Base-by-base conservation (phyloP, 306 rosid species). In the Casuarina cunninghamiana region DNA sequence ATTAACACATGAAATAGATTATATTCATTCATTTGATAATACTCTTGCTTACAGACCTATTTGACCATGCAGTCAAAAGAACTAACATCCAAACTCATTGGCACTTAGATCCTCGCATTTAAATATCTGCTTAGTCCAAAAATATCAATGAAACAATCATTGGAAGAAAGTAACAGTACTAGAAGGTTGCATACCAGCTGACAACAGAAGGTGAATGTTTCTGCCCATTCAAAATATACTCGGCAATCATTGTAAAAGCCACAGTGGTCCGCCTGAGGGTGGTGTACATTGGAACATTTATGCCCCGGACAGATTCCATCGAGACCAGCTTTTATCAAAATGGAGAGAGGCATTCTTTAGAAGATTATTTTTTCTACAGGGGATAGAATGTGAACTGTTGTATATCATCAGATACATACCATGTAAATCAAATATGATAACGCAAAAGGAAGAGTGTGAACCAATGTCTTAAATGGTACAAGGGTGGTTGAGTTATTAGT, bases 201-300 rank as follows among this genome's bases (percentile, higher is more conserved):
- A 91, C 55, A 79, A 87, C 92, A 62, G 62, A 75, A 73, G 49
- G 78, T 43, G 97, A 88, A 79, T 91, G 93, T 50, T 41, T 88
- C 75, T 79, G 75, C 32, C 91, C 88, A 5, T 85, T 84, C 39
- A 89, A 54, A 77, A 89, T n/a, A 79, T 88, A 85, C 84, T 91
- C 94, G 79, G 84, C 79, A 15, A 86, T 37, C 97, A 89, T 85
- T 13, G 97, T 89, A 76, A 89, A 89, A 61, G 89, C 94, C 62
- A 91, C 84, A 0, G 82, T 86, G 6, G 94, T 89, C 77, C 94
- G 83, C 79, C 97, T 83, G 6, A 91, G 97, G 43, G 94, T 88
- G 44, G 94, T 88, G 73, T 91, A 89, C 93, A 89, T 91, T 0
- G 97, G 97, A 77, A 91, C 82, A 70, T 80, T 91, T 74, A 89